Conservation (phyloP, 2,329 filamentous ascomycete species). For the Bipolaris bicolor region DNA sequence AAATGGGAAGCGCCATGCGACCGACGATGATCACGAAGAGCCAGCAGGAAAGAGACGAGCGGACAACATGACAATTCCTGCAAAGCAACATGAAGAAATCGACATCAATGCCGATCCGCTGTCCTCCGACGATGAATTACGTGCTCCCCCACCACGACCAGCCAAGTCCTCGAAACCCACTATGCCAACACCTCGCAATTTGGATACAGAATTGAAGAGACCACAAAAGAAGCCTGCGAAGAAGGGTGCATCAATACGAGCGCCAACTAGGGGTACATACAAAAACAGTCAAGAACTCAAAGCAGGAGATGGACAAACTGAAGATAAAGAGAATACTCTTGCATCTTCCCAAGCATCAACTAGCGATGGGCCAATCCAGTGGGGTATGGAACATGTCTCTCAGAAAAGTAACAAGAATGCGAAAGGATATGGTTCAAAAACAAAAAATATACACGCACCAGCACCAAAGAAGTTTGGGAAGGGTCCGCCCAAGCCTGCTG, state of each 20-base stretch:
- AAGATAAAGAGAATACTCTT: constrained; percentile 28
- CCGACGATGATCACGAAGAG: constrained; percentile 46
- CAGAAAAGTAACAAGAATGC: constrained; percentile 11
- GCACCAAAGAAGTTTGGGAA: constrained; percentile 13
- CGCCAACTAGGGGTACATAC: constrained; percentile 16
- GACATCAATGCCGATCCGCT: constrained; percentile 29
- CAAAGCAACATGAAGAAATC: constrained; percentile 10
- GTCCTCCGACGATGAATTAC: constrained; percentile 31
- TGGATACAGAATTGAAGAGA: constrained; percentile 14
- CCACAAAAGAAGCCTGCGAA: constrained; percentile 1
- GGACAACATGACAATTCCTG: neutral
- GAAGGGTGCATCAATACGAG: constrained; percentile 10
- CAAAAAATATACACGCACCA: constrained; percentile 21
- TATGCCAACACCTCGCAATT: constrained; percentile 1
- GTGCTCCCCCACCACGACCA: constrained; percentile 7
- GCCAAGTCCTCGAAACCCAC: constrained; percentile 7
- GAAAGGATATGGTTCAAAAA: constrained; percentile 12
- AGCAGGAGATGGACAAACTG: constrained; percentile 4
- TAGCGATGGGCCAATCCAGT: constrained; percentile 3
- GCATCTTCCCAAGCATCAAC: constrained; percentile 14
- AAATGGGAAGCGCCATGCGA: constrained; percentile 44
- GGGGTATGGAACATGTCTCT: constrained; percentile 19
- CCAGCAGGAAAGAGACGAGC: constrained; percentile 14
- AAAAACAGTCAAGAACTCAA: constrained; percentile 19
- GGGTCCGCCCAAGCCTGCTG: neutral